phyloP scores from a whole-genome alignment of 441 rosid species.

The Populus hybrid region DNA sequence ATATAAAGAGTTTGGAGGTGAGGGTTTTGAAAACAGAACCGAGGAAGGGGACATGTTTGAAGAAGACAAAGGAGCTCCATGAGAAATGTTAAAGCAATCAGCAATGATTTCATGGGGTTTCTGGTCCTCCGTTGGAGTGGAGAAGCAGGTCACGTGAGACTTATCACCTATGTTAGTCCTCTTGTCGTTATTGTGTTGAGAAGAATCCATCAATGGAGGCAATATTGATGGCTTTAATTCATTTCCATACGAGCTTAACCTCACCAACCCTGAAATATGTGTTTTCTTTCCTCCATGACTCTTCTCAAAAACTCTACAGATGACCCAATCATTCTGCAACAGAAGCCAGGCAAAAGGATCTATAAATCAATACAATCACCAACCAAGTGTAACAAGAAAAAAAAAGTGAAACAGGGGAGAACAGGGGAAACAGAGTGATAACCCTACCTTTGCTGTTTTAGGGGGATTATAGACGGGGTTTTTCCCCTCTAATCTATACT shows the following conservation, averaged over 20 bases:
- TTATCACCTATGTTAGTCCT: slow-evolving; percentile 16
- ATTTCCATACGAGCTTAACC: slow-evolving; percentile 17
- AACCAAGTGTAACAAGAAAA: neutral
- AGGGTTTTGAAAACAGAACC: slow-evolving; percentile 19
- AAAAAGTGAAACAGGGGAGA: neutral
- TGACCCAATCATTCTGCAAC: slow-evolving; percentile 87
- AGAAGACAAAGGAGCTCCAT: slow-evolving; percentile 22
- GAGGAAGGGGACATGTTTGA: slow-evolving; percentile 31
- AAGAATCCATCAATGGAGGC: slow-evolving; percentile 63
- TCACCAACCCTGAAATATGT: slow-evolving; percentile 47
- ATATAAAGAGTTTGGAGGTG: slow-evolving; percentile 19
- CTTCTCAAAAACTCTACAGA: slow-evolving; percentile 77
- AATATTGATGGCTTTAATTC: slow-evolving; percentile 32
- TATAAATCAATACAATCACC: neutral
- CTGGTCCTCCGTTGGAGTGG: slow-evolving; percentile 49
- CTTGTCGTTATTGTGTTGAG: slow-evolving; percentile 31
- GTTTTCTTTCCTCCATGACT: slow-evolving; percentile 59
- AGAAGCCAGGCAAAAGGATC: neutral
- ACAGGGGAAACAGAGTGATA: slow-evolving; percentile 2
- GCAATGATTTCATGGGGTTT: slow-evolving; percentile 20
- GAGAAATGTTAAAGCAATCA: slow-evolving; percentile 26
- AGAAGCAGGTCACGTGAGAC: slow-evolving; percentile 89
- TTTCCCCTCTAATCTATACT: slow-evolving; percentile 73
- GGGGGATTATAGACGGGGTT: slow-evolving; percentile 57
- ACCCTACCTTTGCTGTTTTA: slow-evolving; percentile 60